Evolutionary conservation across 192 early-diverging fungal species (phyloP).

Genomic region (Podila clonocystis): DNA sequence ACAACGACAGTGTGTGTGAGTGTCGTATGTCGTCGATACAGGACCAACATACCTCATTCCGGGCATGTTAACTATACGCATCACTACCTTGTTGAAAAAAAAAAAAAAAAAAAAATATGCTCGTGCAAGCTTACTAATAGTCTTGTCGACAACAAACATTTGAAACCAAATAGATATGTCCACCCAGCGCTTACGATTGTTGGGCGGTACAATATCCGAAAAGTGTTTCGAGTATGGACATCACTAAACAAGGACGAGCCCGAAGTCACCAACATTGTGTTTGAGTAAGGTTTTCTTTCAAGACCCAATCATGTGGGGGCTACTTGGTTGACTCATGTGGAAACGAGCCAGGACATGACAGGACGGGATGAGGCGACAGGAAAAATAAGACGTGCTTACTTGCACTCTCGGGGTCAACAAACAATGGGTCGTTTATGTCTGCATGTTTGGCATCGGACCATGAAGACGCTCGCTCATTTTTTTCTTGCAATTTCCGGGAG

Average conservation of each 20-base stretch:
- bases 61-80: too few species aligned
- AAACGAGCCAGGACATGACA: neutral
- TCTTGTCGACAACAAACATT: neutral
- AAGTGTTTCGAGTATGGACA: conserved; percentile 55
- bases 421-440: neutral
- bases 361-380: neutral
- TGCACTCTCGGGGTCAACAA: conserved; percentile 12
- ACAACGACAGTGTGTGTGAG: too few species aligned
- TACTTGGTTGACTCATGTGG: neutral
- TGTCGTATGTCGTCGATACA: too few species aligned
- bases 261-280: conserved; percentile 41
- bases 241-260: conserved; percentile 46
- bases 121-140: neutral
- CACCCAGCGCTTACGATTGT: conserved; percentile 60
- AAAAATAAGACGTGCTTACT: too few species aligned
- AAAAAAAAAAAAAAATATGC: too few species aligned
- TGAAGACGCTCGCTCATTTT: too few species aligned
- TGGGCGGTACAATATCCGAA: conserved; percentile 59
- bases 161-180: conserved; percentile 28
- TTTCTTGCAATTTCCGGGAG: too few species aligned
- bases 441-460: too few species aligned
- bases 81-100: too few species aligned
- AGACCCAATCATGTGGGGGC: neutral
- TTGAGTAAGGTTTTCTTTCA: conserved; percentile 34
- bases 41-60: too few species aligned